phyloP scores from a whole-genome alignment of 495 filamentous ascomycete species.

The Venustampulla echinocandica region DNA sequence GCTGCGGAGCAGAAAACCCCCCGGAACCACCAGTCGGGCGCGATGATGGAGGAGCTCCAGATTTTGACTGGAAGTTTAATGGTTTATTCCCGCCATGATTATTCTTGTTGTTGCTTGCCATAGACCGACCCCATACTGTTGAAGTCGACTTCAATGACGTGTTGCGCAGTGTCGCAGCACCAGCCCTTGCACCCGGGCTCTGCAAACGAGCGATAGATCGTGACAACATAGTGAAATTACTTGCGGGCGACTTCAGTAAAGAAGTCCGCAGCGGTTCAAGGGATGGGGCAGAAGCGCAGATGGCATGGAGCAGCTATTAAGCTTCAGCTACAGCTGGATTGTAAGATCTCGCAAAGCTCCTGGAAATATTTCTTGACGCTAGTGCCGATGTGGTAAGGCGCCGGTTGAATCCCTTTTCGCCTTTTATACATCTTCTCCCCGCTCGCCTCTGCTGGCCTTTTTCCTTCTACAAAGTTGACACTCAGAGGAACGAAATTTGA shows the following conservation, averaged over 20 bases:
- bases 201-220: constrained; percentile 15
- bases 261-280: constrained; percentile 14
- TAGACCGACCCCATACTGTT: constrained; percentile 20
- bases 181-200: constrained; percentile 10
- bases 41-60: constrained; percentile 9
- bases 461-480: constrained; percentile 51
- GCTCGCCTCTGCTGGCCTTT: constrained; percentile 23
- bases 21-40: constrained; percentile 2
- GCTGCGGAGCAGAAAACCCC: not conserved
- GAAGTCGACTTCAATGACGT: constrained; percentile 16
- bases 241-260: constrained; percentile 18
- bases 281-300: not conserved
- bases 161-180: constrained; percentile 12
- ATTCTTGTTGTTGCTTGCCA: constrained; percentile 17
- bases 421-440: constrained; percentile 4
- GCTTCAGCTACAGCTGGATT: not conserved
- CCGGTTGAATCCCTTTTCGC: not conserved
- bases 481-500: constrained; percentile 58
- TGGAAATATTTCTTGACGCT: constrained; percentile 1
- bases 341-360: not conserved
- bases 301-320: constrained; percentile 1
- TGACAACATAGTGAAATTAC: constrained; percentile 17
- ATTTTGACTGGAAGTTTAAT: constrained; percentile 30
- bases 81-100: constrained; percentile 20
- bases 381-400: not conserved